phyloP scores from a whole-genome alignment of 768 basidiomycete species.

The Clavaria fumosa region DNA sequence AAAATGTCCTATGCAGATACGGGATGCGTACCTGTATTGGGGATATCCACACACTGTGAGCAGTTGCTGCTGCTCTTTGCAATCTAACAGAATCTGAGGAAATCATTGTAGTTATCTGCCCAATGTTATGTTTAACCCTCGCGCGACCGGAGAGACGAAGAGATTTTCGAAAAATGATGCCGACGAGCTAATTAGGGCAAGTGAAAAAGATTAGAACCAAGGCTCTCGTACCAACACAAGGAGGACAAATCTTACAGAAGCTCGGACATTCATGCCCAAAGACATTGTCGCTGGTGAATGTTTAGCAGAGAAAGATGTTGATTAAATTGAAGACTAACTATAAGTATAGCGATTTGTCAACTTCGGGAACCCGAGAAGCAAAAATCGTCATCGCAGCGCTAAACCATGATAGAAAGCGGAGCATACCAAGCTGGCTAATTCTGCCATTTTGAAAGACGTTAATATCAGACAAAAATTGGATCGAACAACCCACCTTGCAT shows the following conservation, averaged over 20 bases:
- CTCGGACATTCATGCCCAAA: slow-evolving; percentile 22
- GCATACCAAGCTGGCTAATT: slow-evolving; percentile 21
- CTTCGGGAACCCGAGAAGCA: slow-evolving; percentile 5
- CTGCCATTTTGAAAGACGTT: slow-evolving; percentile 10
- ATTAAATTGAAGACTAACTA: slow-evolving; percentile 9
- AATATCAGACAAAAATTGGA: not conserved
- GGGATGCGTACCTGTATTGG: slow-evolving; percentile 19
- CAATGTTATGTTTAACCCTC: slow-evolving; percentile 29
- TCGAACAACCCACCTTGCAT: slow-evolving; percentile 30
- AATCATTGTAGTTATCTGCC: slow-evolving; percentile 37
- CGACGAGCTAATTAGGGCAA: slow-evolving; percentile 11
- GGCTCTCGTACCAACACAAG: too few relatives aligned
- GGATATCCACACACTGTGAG: slow-evolving; percentile 18
- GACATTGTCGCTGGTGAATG: slow-evolving; percentile 19
- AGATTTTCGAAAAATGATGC: slow-evolving; percentile 33
- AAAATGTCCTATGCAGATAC: too few relatives aligned
- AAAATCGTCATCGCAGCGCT: not conserved
- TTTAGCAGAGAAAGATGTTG: slow-evolving; percentile 2
- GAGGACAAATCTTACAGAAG: slow-evolving; percentile 16
- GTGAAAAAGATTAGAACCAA: slow-evolving; percentile 1
- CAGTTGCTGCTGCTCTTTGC: slow-evolving; percentile 21
- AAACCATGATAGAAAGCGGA: not conserved
- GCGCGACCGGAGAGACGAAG: slow-evolving; percentile 35
- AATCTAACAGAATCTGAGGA: slow-evolving; percentile 31
- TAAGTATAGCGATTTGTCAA: slow-evolving; percentile 21